Conservation (phyloP, 1,284 basidiomycete genomes). For the Takashimella tepidaria region DNA sequence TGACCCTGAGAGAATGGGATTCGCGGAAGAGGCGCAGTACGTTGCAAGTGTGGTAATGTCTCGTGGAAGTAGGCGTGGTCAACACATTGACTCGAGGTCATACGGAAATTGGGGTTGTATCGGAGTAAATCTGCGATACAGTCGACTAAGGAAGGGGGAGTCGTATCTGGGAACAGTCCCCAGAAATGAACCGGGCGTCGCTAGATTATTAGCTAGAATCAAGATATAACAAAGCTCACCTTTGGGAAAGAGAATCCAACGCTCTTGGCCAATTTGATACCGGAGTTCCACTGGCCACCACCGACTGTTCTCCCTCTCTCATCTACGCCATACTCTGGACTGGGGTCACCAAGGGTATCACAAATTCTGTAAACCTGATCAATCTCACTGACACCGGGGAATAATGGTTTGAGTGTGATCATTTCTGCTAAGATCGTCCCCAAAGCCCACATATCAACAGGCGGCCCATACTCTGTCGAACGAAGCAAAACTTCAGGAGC, state of each 20-base stretch:
- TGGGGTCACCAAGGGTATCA: slow-evolving; percentile 88
- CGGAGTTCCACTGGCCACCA: slow-evolving; percentile 81
- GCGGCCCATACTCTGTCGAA: slow-evolving; percentile 86
- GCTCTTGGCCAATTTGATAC: slow-evolving; percentile 76
- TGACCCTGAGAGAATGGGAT: slow-evolving; percentile 46
- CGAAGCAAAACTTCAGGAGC: slow-evolving; percentile 94
- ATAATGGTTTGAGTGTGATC: slow-evolving; percentile 89
- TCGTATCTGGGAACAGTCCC: slow-evolving; percentile 68
- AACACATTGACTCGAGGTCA: slow-evolving; percentile 81
- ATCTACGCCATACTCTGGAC: slow-evolving; percentile 74
- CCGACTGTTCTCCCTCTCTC: slow-evolving; percentile 64
- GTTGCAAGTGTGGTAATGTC: slow-evolving; percentile 53
- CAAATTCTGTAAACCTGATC: slow-evolving; percentile 91
- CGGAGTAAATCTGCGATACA: slow-evolving; percentile 88
- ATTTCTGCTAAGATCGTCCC: slow-evolving; percentile 98
- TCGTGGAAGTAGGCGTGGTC: slow-evolving; percentile 80
- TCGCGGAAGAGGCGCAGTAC: slow-evolving; percentile 57
- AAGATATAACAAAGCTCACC: slow-evolving; percentile 49
- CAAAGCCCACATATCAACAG: slow-evolving; percentile 99
- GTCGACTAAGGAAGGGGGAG: slow-evolving; percentile 77
- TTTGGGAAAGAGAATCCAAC: slow-evolving; percentile 89
- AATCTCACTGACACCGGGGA: slow-evolving; percentile 92
- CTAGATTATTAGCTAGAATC: slow-evolving; percentile 55
- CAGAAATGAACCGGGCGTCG: slow-evolving; percentile 69
- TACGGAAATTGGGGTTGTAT: slow-evolving; percentile 80